A percentile compares a stretch with the other conserved stretches of the same genome.
Evolutionary conservation across 352 stramenopile genomes (phyloP).

Genomic region (Globisporangium sylvaticum): DNA sequence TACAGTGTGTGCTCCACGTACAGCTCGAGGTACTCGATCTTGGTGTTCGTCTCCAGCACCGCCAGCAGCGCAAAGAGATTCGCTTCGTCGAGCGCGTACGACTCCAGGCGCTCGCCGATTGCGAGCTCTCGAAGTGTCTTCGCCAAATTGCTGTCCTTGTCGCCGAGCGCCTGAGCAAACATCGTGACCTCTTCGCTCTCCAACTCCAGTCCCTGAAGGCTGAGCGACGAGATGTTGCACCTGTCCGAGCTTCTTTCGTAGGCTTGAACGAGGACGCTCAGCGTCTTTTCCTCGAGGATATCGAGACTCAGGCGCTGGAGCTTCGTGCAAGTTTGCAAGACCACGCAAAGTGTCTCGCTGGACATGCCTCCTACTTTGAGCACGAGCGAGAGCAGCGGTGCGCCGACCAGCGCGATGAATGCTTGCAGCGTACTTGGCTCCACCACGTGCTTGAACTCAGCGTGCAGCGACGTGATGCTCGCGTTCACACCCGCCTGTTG

Average conservation of each 20-base stretch:
- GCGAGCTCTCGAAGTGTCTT: constrained; percentile 11
- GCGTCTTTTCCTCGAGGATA: constrained; percentile 4
- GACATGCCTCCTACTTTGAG: constrained; percentile 7
- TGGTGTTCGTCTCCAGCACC: constrained; percentile 15
- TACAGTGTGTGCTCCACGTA: constrained; percentile 15
- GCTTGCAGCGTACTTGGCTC: constrained; percentile 5
- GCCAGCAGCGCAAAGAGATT: constrained; percentile 14
- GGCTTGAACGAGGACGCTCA: constrained; percentile 6
- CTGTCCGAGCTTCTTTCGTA: neutral
- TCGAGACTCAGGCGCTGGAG: constrained; percentile 13
- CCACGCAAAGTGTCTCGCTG: neutral
- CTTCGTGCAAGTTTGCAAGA: neutral
- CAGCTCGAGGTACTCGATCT: constrained; percentile 13
- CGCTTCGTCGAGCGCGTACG: constrained; percentile 22
- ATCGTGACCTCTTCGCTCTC: constrained; percentile 12
- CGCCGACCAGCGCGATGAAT: constrained; percentile 12
- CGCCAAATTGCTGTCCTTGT: neutral
- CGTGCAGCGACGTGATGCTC: constrained; percentile 6
- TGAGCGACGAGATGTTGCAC: constrained; percentile 11
- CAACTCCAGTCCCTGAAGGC: constrained; percentile 15
- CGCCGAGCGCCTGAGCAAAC: constrained; percentile 8
- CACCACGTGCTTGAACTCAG: constrained; percentile 8
- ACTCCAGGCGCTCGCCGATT: constrained; percentile 16
- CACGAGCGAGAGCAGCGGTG: constrained; percentile 4
- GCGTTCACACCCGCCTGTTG: neutral